phyloP scores from a whole-genome alignment of 495 filamentous ascomycete genomes.

The Trypethelium eluteriae region DNA sequence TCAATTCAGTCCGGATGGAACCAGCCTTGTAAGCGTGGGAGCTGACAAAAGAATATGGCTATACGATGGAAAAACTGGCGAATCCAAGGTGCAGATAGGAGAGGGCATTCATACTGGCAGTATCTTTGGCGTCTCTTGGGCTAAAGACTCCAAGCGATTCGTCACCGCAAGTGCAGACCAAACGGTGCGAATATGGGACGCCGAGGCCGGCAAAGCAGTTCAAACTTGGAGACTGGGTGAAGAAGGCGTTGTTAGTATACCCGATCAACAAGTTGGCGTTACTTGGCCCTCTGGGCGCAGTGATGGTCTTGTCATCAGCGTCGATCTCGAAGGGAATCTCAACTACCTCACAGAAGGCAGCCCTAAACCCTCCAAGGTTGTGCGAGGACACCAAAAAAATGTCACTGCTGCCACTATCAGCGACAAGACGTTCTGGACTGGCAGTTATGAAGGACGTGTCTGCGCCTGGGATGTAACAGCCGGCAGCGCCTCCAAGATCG shows the following conservation, averaged over 20 bases:
- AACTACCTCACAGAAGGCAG: conserved; percentile 75
- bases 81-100: conserved; percentile 65
- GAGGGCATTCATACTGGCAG: conserved; percentile 83
- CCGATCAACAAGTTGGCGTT: conserved; percentile 88
- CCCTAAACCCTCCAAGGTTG: conserved; percentile 56
- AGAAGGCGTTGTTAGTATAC: conserved; percentile 63
- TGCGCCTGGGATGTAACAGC: conserved; percentile 68
- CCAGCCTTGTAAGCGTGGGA: conserved; percentile 75
- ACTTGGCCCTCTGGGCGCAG: conserved; percentile 79
- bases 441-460: conserved; percentile 82
- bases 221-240: conserved; percentile 85
- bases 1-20: conserved; percentile 85
- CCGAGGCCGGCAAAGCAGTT: conserved; percentile 62
- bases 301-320: conserved; percentile 80
- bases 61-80: conserved; percentile 92
- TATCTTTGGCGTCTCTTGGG: conserved; percentile 87
- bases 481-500: conserved; percentile 59
- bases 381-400: conserved; percentile 91
- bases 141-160: conserved; percentile 77
- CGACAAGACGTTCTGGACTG: conserved; percentile 65
- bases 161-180: conserved; percentile 90
- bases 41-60: conserved; percentile 83
- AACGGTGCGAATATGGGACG: conserved; percentile 85
- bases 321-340: conserved; percentile 79
- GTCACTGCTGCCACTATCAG: conserved; percentile 65